Percentiles rank a stretch among this genome's conserved stretches.
Evolutionary conservation across 83 land plant genomes (phyloP).

Genomic region (Isoetes engelmannii): DNA sequence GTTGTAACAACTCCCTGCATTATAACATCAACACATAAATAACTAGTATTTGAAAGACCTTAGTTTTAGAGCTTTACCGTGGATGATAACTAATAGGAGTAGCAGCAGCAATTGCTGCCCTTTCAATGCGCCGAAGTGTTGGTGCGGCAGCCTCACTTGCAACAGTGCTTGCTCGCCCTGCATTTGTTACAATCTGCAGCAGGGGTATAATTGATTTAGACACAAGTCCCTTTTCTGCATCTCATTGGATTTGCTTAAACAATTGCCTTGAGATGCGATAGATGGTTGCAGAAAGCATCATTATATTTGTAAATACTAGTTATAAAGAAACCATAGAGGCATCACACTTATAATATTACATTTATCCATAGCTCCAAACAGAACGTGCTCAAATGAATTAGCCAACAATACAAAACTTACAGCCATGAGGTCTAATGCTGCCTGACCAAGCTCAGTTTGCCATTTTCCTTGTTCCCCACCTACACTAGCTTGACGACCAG

Average conservation of each 20-base stretch:
- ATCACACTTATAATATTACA: neutral
- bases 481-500: constrained; percentile 38
- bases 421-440: constrained; percentile 86
- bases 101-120: constrained; percentile 99
- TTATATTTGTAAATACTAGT: no score
- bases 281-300: no score
- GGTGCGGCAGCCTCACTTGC: constrained; percentile 99
- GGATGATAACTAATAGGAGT: constrained; percentile 93
- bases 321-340: neutral
- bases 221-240: no score
- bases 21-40: neutral
- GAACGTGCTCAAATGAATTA: neutral
- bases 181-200: constrained; percentile 86
- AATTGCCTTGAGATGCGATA: no score
- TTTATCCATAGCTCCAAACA: neutral
- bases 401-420: constrained; percentile 36
- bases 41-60: neutral
- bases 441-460: constrained; percentile 88
- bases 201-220: neutral
- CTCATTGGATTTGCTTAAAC: no score
- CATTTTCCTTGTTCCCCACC: constrained; percentile 73
- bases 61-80: constrained; percentile 31
- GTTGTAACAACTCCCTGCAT: constrained; percentile 81
- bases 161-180: constrained; percentile 87
- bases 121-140: constrained; percentile 89